A percentile compares a stretch with the other conserved stretches of the same genome.
These are phyloP conservation scores for Cyclotella kingstonii DNA, from an alignment of 108 stramenopile species.

Conservation along the genomic window DNA sequence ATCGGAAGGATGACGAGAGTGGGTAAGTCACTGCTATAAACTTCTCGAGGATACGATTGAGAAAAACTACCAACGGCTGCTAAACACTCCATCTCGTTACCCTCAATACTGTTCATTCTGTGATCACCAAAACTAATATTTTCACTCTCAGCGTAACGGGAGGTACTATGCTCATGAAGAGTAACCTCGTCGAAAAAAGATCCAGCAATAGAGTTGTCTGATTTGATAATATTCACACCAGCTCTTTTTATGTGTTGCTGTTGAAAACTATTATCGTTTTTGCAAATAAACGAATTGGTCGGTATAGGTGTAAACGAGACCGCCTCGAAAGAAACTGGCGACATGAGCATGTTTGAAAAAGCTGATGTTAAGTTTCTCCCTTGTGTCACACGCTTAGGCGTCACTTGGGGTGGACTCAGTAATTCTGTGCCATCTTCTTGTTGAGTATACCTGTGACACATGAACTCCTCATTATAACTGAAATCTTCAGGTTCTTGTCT, in stretches of 20 bases:
- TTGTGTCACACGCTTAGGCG: neutral
- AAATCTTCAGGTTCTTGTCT: too few relatives aligned
- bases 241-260: neutral
- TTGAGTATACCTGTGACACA: too few relatives aligned
- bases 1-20: constrained; percentile 19
- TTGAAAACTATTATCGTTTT: neutral
- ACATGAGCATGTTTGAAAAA: constrained; percentile 29
- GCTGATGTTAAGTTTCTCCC: constrained; percentile 11
- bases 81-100: neutral
- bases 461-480: too few relatives aligned
- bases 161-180: neutral
- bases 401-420: constrained; percentile 1
- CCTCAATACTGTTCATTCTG: neutral
- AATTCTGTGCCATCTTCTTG: neutral
- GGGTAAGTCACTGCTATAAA: constrained; percentile 12
- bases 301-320: constrained; percentile 16
- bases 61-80: neutral
- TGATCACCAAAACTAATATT: neutral
- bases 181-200: constrained; percentile 26
- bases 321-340: constrained; percentile 22
- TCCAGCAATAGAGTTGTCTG: constrained; percentile 12
- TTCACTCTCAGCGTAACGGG: neutral
- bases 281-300: constrained; percentile 3
- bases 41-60: constrained; percentile 4
- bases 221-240: neutral